Evolutionary conservation across 2,329 filamentous ascomycete genomes (phyloP), one percentile per base, ranked within the genome.

Genomic region (Mycocentrospora acerina): DNA sequence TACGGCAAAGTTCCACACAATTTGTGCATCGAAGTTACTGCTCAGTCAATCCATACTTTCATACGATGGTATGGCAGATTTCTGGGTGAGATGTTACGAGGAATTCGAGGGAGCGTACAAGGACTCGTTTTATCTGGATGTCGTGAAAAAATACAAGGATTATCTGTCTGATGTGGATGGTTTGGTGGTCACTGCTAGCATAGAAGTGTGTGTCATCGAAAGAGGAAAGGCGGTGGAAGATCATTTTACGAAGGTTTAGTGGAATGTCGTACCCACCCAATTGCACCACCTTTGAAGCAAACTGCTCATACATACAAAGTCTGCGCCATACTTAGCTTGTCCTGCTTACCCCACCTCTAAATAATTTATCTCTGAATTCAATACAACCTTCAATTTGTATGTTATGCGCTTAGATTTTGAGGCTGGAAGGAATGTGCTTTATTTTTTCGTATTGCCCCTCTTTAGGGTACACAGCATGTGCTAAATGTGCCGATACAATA

Each of bases 61-160:
- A 0, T 59, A 51, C 29, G 54, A 54, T 27, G 54, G 51, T 16
- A 53, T 51, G 35, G 55, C 47, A 10, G 57, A 59, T 17, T 62
- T 62, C 30, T 59, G 50, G 35, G 47, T 58, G 13, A 47, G 32
- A 26, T 53, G 43, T 2, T 60, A 49, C 11, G 48, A 57, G 18
- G 53, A 59, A 26, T 60, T 54, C 15, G 42, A 59, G 27, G 45
- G 37, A 25, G 55, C 54, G 2, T 60, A 57, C 13, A 31, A 46
- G 13, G 56, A 59, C 37, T 40, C 43, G 19, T 51, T 53, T 19
- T 60, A 60, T 34, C 11, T 37, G 19, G 36, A 51, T 0, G 41
- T 48, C 3, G 51, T 59, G 7, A 50, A 48, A 36, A 48, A 49
- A 10, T 53, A 55, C 22, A 55, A 60, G 34, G 45, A 53, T 24